Conservation (phyloP, 306 rosid genomes). For the Medicago arabica region DNA sequence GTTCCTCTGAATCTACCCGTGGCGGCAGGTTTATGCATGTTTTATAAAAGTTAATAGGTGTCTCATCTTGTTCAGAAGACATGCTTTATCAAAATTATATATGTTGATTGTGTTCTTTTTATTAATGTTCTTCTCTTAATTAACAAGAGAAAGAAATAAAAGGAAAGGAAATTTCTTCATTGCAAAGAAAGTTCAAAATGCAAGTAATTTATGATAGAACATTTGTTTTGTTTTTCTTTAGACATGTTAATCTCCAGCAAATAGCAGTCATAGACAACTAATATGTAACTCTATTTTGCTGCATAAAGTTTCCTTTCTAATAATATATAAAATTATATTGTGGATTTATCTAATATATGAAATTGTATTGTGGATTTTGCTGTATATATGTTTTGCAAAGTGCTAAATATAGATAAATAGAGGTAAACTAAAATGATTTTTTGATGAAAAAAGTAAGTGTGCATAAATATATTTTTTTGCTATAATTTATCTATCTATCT, state of each 20-base stretch:
- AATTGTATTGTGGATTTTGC: not conserved
- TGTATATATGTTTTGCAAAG: not conserved
- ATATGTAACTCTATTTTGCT: not conserved
- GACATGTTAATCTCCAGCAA: not conserved
- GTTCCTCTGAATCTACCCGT: slow-evolving; percentile 33
- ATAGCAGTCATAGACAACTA: slow-evolving; percentile 14
- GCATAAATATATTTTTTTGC: too few relatives aligned
- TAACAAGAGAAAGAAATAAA: not conserved
- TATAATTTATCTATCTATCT: too few relatives aligned
- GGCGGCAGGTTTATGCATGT: slow-evolving; percentile 40
- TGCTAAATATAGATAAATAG: not conserved
- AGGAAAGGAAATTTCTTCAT: not conserved
- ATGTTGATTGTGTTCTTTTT: not conserved
- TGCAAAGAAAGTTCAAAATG: not conserved
- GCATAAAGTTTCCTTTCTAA: not conserved
- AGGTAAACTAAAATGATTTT: not conserved
- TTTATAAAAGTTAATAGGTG: not conserved
- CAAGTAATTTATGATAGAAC: not conserved
- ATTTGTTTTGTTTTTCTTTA: not conserved
- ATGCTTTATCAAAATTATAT: not conserved
- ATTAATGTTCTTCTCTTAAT: not conserved
- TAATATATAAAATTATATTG: not conserved
- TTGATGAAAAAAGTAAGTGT: too few relatives aligned
- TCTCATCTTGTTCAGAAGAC: not conserved
- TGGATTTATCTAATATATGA: too few relatives aligned